These are phyloP conservation scores for Pseudomonodictys pantanalensis DNA, from an alignment of 495 filamentous ascomycete genomes.

Conservation along the genomic window DNA sequence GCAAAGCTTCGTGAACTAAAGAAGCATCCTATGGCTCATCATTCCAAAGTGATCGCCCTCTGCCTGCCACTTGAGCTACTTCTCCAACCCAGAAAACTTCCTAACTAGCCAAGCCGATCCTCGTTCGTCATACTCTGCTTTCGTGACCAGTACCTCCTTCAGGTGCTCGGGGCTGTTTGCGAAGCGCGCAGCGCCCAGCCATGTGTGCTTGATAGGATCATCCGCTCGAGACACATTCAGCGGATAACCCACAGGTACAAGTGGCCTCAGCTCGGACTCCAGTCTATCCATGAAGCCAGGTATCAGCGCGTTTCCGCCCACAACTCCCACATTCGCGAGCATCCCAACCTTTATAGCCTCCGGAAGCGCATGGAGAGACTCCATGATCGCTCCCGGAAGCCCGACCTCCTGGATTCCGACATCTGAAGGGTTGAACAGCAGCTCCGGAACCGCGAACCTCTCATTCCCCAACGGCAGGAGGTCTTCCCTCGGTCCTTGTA, in stretches of 20 bases:
- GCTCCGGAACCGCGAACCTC: conserved; percentile 84
- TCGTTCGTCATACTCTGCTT: conserved; percentile 85
- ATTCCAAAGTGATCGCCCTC: too few relatives aligned
- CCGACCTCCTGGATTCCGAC: conserved; percentile 86
- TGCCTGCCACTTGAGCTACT: too few relatives aligned
- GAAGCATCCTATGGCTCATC: too few relatives aligned
- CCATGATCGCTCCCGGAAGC: conserved; percentile 73
- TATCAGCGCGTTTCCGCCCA: conserved; percentile 80
- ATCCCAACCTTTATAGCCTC: conserved; percentile 72
- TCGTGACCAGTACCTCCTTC: conserved; percentile 66
- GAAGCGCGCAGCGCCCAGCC: conserved; percentile 76
- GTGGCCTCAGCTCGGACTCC: conserved; percentile 68
- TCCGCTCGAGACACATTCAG: conserved; percentile 68
- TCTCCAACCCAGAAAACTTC: conserved; percentile 64
- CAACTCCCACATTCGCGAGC: conserved; percentile 81
- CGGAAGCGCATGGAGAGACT: conserved; percentile 74
- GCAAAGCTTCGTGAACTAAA: too few relatives aligned
- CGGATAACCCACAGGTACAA: conserved; percentile 72
- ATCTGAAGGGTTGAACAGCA: conserved; percentile 81
- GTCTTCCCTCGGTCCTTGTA: conserved; percentile 66
- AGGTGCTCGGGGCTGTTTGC: conserved; percentile 64
- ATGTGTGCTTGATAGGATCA: conserved; percentile 78
- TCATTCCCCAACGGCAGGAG: conserved; percentile 86
- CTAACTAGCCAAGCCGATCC: conserved; percentile 74
- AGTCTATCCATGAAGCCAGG: conserved; percentile 80